phyloP scores from a whole-genome alignment of 495 filamentous ascomycete genomes.

The Penicilliopsis zonata region DNA sequence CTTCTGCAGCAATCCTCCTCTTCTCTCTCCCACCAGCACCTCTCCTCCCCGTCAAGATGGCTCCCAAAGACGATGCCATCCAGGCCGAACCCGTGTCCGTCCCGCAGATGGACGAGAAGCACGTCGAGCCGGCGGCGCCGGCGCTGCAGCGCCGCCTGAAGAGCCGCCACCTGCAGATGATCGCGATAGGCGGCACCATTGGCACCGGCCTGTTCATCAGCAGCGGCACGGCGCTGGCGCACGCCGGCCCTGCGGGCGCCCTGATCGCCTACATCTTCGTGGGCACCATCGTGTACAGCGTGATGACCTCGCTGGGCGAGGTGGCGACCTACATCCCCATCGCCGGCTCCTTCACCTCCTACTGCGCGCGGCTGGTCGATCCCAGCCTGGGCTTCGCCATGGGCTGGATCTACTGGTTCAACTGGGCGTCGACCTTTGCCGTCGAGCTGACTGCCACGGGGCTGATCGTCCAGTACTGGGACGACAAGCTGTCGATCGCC shows the following conservation, averaged over 20 bases:
- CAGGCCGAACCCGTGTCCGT: no score
- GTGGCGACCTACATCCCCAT: constrained; percentile 71
- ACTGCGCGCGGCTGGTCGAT: constrained; percentile 61
- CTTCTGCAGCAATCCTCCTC: no score
- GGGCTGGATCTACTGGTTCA: constrained; percentile 68
- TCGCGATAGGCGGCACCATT: constrained; percentile 68
- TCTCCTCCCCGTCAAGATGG: no score
- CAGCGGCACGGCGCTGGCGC: constrained; percentile 54
- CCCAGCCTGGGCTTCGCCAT: constrained; percentile 66
- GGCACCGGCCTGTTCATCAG: constrained; percentile 72
- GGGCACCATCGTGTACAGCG: constrained; percentile 48
- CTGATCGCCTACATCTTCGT: constrained; percentile 58
- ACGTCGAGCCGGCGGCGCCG: no score
- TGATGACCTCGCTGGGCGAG: constrained; percentile 49
- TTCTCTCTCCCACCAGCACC: no score
- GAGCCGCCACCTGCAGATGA: constrained; percentile 61
- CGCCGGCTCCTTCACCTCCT: constrained; percentile 63
- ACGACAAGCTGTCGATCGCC: constrained; percentile 43
- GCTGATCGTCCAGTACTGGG: constrained; percentile 67
- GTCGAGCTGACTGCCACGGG: constrained; percentile 69
- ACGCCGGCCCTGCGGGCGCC: constrained; percentile 54
- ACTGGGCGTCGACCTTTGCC: constrained; percentile 52
- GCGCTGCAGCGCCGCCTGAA: constrained; percentile 50
- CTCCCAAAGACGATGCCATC: no score
- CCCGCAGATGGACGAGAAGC: no score